Evolutionary conservation across 2,329 filamentous ascomycete species (phyloP).

Genomic region (Cryphonectria japonica): DNA sequence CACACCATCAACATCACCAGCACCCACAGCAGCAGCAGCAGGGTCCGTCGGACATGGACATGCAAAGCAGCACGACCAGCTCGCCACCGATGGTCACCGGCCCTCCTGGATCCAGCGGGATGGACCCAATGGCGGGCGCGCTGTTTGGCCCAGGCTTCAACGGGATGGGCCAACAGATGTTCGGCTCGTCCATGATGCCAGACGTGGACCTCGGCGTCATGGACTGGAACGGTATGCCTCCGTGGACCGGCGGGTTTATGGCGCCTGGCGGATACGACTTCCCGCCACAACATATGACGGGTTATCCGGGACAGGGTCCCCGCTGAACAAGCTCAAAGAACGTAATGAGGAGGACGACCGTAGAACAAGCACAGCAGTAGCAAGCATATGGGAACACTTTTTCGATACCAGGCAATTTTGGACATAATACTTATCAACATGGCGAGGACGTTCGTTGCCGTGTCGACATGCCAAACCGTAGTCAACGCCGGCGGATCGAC

Average conservation of each 20-base stretch:
- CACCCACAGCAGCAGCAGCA: slow-evolving; percentile 23
- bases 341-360: neutral
- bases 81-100: slow-evolving; percentile 27
- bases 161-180: slow-evolving; percentile 37
- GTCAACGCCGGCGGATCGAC: neutral
- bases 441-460: neutral
- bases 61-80: slow-evolving; percentile 25
- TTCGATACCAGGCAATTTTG: neutral
- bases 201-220: slow-evolving; percentile 42
- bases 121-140: slow-evolving; percentile 29
- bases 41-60: slow-evolving; percentile 19
- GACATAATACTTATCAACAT: neutral
- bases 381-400: neutral
- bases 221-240: slow-evolving; percentile 52
- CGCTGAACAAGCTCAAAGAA: neutral
- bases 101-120: slow-evolving; percentile 7
- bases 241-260: slow-evolving; percentile 43
- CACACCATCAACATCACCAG: neutral
- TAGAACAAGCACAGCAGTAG: neutral
- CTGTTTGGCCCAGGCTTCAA: slow-evolving; percentile 33
- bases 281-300: slow-evolving; percentile 12
- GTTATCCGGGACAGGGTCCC: slow-evolving; percentile 11
- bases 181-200: slow-evolving; percentile 35
- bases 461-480: neutral
- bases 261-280: slow-evolving; percentile 8